These are phyloP conservation scores for Camelina laxa DNA, from an alignment of 345 rosid species.

Conservation along the genomic window DNA sequence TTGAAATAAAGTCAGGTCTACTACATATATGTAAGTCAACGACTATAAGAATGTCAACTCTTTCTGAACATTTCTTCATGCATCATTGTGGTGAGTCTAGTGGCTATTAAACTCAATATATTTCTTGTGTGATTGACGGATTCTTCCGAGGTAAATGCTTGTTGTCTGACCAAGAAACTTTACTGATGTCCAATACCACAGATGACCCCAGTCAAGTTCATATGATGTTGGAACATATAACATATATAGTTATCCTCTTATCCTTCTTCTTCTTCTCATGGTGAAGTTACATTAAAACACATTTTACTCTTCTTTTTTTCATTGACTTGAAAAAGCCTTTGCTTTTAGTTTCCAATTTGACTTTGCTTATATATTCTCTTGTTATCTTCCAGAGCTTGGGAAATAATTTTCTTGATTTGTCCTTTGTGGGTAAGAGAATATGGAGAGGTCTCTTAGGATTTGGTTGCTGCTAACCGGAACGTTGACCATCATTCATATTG, in stretches of 20 bases:
- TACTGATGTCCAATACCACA: neutral
- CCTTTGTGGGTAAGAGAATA: neutral
- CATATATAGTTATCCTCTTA: too few relatives aligned
- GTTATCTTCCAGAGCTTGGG: neutral
- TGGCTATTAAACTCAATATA: conserved; percentile 7
- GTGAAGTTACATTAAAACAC: conserved; percentile 1
- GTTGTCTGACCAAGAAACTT: conserved; percentile 4
- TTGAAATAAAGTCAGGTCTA: conserved; percentile 2
- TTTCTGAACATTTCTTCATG: conserved; percentile 20
- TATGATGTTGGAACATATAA: conserved; percentile 6
- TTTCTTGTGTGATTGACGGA: neutral
- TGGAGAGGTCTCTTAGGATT: conserved; percentile 23
- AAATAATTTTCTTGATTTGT: conserved; percentile 3
- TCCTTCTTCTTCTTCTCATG: neutral
- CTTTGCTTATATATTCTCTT: neutral
- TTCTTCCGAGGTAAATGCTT: neutral
- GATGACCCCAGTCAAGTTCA: conserved; percentile 8
- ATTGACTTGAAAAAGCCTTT: conserved; percentile 9
- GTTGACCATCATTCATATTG: conserved; percentile 15
- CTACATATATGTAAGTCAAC: neutral
- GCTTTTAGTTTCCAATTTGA: too few relatives aligned
- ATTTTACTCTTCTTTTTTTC: conserved; percentile 12
- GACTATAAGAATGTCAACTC: conserved; percentile 31
- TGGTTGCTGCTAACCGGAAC: neutral
- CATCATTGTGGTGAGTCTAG: conserved; percentile 8